Base-by-base conservation (phyloP, 805 yeast genomes). In the Metschnikowia gelsemii region DNA sequence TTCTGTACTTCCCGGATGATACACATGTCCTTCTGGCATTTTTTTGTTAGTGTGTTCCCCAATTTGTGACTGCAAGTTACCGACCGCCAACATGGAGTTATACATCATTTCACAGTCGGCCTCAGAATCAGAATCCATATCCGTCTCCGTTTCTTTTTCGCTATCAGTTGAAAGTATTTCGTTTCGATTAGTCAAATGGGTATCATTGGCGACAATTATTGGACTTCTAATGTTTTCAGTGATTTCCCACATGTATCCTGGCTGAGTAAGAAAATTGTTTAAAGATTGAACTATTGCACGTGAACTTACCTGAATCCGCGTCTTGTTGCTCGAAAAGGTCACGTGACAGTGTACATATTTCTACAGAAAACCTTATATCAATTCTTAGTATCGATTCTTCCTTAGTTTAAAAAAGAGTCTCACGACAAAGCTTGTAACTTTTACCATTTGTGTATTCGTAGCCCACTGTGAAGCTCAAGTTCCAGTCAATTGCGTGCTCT, bases 131-230 rank as follows among this genome's bases (percentile, higher is more conserved):
- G 40, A 18, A 18, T 28, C 33, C 8, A 21, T 13, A 13, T 41
- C 40, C 12, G 35, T 24, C 18, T 32, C 36, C 11, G 34, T 16
- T 1, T 43, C 46, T 14, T 30, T 20, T 32, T 44, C 48, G 13
- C 39, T 41, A 13, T 43, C 49, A 6, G 49, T 35, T 8, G 49
- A 46, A 11, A 46, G 29, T 23, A 46, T 22, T 13, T 42, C 44
- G 25, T 43, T 32, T n/a, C 22, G 25, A 34, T 46, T 42, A 17
- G 39, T 22, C 5, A 32, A 9, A 3, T 32, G 21, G 20, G 35
- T 38, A 3, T 24, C 25, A 4, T 35, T 35, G 17, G 33, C 26
- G 22, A 38, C 35, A 5, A 19, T 21, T 22, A 3, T 22, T 13
- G 8, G 4, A 5, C 22, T 20, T 22, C 4, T 32, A 12, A 8